A percentile compares a stretch with the other conserved stretches of the same genome.
These are phyloP conservation scores for Scutellaria minor DNA, from an alignment of 257 asterid species.

Conservation along the genomic window DNA sequence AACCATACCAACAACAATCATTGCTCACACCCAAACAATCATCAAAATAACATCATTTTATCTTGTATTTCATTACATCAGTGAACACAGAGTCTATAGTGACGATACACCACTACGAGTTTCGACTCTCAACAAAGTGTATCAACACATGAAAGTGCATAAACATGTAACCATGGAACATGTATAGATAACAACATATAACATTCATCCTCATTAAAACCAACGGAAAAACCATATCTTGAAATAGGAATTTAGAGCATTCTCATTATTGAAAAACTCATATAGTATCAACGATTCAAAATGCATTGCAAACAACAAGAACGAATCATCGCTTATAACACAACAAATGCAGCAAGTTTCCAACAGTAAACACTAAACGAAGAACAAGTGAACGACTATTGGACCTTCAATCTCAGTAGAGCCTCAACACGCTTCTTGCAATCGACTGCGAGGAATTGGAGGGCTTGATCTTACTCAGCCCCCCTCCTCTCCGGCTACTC, in stretches of 20 bases:
- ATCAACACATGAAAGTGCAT: too few relatives aligned
- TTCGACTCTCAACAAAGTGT: too few relatives aligned
- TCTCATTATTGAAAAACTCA: constrained; percentile 50
- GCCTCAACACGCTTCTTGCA: constrained; percentile 63
- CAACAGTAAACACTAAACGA: constrained; percentile 28
- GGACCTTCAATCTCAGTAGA: constrained; percentile 58
- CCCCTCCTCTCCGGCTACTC: constrained; percentile 75
- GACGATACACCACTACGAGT: not conserved
- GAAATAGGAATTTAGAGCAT: constrained; percentile 10
- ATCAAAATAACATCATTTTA: constrained; percentile 36
- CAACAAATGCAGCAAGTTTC: constrained; percentile 47
- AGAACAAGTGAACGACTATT: constrained; percentile 28
- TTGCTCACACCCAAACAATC: constrained; percentile 34
- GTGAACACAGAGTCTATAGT: not conserved
- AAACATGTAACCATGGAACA: too few relatives aligned
- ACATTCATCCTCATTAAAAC: too few relatives aligned
- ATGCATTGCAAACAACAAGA: constrained; percentile 43
- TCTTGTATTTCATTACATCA: not conserved
- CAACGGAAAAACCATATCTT: not conserved
- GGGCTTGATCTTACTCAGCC: constrained; percentile 59
- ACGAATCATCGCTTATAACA: constrained; percentile 33
- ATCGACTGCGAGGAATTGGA: constrained; percentile 60
- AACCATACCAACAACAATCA: constrained; percentile 40
- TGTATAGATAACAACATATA: too few relatives aligned
- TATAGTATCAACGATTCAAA: constrained; percentile 37